These are phyloP conservation scores for Lactarius quietus DNA, from an alignment of 768 basidiomycete species.

Conservation along the genomic window DNA sequence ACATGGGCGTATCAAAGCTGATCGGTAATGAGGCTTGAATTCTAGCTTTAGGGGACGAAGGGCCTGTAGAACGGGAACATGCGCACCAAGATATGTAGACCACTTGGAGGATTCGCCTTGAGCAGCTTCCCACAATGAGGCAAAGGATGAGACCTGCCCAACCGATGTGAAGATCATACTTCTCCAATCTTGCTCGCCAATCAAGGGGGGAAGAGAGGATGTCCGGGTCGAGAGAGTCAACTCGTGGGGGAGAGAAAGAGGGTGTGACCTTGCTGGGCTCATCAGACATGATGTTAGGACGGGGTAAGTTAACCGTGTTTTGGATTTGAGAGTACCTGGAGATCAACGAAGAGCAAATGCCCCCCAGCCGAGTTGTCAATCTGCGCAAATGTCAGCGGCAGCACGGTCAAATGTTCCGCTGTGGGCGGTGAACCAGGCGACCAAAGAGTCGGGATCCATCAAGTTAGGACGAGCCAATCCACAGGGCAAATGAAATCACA, in stretches of 20 bases:
- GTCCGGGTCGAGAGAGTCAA: slow-evolving; percentile 79
- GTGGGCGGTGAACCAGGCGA: slow-evolving; percentile 53
- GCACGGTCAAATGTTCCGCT: slow-evolving; percentile 46
- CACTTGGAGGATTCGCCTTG: slow-evolving; percentile 60
- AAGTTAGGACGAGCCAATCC: not conserved
- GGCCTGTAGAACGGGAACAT: not conserved
- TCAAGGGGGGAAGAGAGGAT: slow-evolving; percentile 54
- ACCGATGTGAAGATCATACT: slow-evolving; percentile 54
- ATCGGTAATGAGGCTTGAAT: slow-evolving; percentile 60
- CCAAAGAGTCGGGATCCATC: slow-evolving; percentile 28
- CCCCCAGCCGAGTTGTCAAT: slow-evolving; percentile 60
- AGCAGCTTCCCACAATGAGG: slow-evolving; percentile 93
- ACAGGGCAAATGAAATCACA: not conserved
- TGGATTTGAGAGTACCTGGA: slow-evolving; percentile 48
- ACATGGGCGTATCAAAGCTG: slow-evolving; percentile 88
- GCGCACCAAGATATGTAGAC: slow-evolving; percentile 68
- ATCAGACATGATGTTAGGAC: not conserved
- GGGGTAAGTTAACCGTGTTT: slow-evolving; percentile 17
- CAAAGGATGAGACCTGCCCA: slow-evolving; percentile 90
- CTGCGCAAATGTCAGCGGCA: slow-evolving; percentile 33
- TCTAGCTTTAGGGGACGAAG: not conserved
- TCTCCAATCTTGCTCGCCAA: slow-evolving; percentile 66
- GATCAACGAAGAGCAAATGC: slow-evolving; percentile 65
- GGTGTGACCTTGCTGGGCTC: slow-evolving; percentile 60
- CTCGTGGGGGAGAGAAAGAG: slow-evolving; percentile 75